A percentile compares a stretch with the other conserved stretches of the same genome.
These are phyloP conservation scores for Globisporangium cystogenes DNA, from an alignment of 352 stramenopile genomes.

Conservation along the genomic window DNA sequence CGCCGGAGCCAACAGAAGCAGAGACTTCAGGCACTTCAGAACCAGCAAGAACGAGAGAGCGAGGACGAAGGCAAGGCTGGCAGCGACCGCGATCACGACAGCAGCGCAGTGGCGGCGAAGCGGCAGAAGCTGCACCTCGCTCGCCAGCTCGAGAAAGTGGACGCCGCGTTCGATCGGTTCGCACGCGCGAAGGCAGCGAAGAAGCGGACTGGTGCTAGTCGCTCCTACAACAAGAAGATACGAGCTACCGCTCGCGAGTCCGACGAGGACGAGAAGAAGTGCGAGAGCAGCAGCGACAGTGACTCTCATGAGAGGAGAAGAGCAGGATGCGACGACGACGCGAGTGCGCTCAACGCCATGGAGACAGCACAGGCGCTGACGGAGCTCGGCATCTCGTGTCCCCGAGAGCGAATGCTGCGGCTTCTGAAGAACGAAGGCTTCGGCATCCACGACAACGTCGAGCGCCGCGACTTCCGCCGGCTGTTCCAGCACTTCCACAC, in stretches of 20 bases:
- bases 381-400: constrained; percentile 59
- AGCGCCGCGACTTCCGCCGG: constrained; percentile 24
- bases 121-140: constrained; percentile 9
- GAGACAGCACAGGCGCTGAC: constrained; percentile 64
- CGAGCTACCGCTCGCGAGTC: background rate
- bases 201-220: background rate
- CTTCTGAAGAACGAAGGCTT: constrained; percentile 47
- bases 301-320: constrained; percentile 13
- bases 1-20: constrained; percentile 7
- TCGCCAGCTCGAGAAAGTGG: constrained; percentile 9
- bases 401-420: constrained; percentile 51
- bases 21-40: background rate
- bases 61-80: constrained; percentile 2
- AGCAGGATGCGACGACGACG: background rate
- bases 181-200: constrained; percentile 1
- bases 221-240: background rate
- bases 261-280: constrained; percentile 14
- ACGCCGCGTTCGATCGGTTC: constrained; percentile 18
- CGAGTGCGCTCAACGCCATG: constrained; percentile 25
- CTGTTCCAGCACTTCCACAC: constrained; percentile 36
- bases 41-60: constrained; percentile 7
- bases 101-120: background rate
- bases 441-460: constrained; percentile 27
- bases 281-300: constrained; percentile 25
- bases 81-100: background rate